Percentiles rank a stretch among this genome's conserved stretches.
Evolutionary conservation across 1,139 yeast genomes (phyloP).

Genomic region (Fermentozyma sake): DNA sequence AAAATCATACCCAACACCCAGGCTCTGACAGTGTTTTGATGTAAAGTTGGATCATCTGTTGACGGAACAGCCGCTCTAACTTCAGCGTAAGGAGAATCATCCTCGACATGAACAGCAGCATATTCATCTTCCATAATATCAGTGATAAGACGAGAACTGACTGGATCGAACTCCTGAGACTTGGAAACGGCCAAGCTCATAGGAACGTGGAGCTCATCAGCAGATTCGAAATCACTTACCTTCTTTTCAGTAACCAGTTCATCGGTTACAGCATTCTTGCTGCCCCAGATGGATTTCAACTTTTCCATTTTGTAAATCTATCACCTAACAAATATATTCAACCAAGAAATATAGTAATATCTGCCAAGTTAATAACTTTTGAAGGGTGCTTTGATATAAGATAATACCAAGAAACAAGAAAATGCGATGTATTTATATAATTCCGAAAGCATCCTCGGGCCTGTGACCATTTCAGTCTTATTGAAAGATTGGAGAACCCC

Average conservation of each 20-base stretch:
- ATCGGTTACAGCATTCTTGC: conserved; percentile 1
- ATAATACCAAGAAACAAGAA: too few species aligned
- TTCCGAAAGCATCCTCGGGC: too few species aligned
- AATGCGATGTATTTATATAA: too few species aligned
- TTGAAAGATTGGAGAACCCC: too few species aligned
- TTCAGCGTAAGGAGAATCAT: conserved; percentile 65
- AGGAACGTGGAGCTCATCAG: conserved; percentile 11
- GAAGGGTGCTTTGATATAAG: too few species aligned
- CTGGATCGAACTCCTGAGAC: conserved; percentile 35
- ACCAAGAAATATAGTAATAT: too few species aligned
- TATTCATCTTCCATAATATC: conserved; percentile 34
- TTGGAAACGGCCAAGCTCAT: conserved; percentile 21
- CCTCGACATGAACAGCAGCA: conserved; percentile 39
- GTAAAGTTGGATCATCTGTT: conserved; percentile 49
- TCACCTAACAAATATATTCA: too few species aligned
- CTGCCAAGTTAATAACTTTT: too few species aligned
- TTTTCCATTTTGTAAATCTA: conserved; percentile 19
- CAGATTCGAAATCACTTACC: conserved; percentile 16
- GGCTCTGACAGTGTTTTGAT: conserved; percentile 60
- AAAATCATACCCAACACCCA: conserved; percentile 52
- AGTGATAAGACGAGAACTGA: conserved; percentile 19
- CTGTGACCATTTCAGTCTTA: too few species aligned
- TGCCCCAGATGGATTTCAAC: conserved; percentile 8
- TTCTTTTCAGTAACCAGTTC: conserved; percentile 1
- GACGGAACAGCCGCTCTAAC: conserved; percentile 69